These are phyloP conservation scores for Pythium folliculosum DNA, from an alignment of 352 stramenopile genomes.

Conservation along the genomic window DNA sequence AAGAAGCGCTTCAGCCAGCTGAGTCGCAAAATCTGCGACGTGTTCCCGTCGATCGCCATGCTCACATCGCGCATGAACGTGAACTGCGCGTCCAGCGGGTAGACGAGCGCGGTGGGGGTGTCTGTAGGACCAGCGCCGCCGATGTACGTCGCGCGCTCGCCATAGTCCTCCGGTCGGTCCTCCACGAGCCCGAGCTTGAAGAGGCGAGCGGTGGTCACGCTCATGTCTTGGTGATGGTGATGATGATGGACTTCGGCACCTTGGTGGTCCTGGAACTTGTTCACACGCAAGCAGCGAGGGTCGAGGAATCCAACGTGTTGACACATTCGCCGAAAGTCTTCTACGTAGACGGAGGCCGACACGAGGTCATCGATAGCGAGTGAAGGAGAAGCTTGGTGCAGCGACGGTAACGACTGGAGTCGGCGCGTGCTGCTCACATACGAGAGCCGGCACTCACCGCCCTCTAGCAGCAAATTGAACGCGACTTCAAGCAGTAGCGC, in stretches of 20 bases:
- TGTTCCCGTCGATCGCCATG: conserved; percentile 49
- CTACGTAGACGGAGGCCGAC: conserved; percentile 33
- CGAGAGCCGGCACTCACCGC: conserved; percentile 47
- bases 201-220: conserved; percentile 33
- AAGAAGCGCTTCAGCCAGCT: conserved; percentile 52
- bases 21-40: conserved; percentile 47
- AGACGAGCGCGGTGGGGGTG: conserved; percentile 17
- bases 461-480: conserved; percentile 42
- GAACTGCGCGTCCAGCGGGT: conserved; percentile 42
- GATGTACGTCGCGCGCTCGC: conserved; percentile 46
- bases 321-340: conserved; percentile 50
- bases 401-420: not conserved
- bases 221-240: not conserved
- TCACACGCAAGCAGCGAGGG: conserved; percentile 18
- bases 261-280: conserved; percentile 8
- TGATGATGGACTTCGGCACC: not conserved
- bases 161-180: conserved; percentile 54
- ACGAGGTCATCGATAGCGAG: not conserved
- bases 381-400: not conserved
- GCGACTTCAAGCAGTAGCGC: conserved; percentile 35
- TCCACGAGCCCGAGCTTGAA: conserved; percentile 52
- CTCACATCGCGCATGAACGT: conserved; percentile 37
- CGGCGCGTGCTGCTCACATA: conserved; percentile 23
- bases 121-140: conserved; percentile 11
- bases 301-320: conserved; percentile 38